Conservation (phyloP, 2,329 filamentous ascomycete species). For the Parafenestella ontariensis region DNA sequence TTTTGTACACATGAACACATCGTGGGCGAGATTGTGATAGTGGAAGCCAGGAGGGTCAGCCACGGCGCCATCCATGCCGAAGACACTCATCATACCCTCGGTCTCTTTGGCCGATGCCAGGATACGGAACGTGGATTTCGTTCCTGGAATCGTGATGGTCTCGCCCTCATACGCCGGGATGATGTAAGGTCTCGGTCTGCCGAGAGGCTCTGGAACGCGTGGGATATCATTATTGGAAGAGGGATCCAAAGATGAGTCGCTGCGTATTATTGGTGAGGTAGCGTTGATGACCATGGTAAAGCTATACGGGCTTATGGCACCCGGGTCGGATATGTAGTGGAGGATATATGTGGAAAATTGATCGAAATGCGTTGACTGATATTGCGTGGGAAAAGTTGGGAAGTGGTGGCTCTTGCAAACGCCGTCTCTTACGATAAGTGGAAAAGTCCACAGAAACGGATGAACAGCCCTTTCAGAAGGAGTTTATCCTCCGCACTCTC, state of each 20-base stretch:
- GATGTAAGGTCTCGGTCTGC: conserved; percentile 19
- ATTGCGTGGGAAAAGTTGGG: no score
- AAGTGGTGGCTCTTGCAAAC: no score
- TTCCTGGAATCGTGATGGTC: conserved; percentile 22
- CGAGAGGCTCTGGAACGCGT: conserved; percentile 12
- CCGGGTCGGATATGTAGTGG: no score
- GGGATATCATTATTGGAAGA: conserved; percentile 6
- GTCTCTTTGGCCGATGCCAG: conserved; percentile 24
- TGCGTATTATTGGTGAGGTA: no score
- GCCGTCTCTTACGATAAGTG: no score
- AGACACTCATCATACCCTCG: conserved; percentile 23
- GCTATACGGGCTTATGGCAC: no score
- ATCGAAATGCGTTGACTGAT: no score
- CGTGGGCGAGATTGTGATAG: conserved; percentile 27
- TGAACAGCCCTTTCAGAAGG: no score
- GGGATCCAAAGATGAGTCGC: background rate
- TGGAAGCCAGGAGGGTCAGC: conserved; percentile 28
- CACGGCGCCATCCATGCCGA: conserved; percentile 22
- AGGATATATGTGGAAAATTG: no score
- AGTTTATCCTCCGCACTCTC: no score
- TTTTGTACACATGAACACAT: conserved; percentile 31
- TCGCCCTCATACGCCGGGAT: conserved; percentile 25
- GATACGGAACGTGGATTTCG: conserved; percentile 23
- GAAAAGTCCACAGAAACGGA: no score
- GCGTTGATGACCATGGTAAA: no score